Evolutionary conservation across 2,329 filamentous ascomycete genomes (phyloP), one percentile per base, ranked within the genome.

Genomic region (Alternaria burnsii): DNA sequence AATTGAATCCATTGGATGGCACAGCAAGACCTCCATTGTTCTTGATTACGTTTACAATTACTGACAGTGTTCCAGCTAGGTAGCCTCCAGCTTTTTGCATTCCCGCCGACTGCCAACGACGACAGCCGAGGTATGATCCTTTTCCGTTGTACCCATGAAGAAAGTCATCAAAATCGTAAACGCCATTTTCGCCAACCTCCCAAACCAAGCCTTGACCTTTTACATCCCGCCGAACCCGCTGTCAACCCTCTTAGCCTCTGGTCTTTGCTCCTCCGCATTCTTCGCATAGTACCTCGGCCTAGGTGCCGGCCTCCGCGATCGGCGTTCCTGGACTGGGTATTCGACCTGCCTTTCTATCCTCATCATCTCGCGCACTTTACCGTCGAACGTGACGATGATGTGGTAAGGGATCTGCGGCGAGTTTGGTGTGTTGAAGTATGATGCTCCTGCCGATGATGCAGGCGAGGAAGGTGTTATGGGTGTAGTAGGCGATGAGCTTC

Each of bases 351-450:
- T 66, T 24, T 56, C 53, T 67, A 71, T 72, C 55, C 66, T 58
- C 18, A 71, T 58, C 61, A 72, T 66, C 48, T 72, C 69, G 42
- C 70, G 62, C 36, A 70, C 68, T 50, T 71, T 69, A n/a, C 70
- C 70, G 26, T 72, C 66, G 28, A 72, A 72, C 0, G 70, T 72
- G 11, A 72, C 70, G 52, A 72, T 69, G 52, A 72, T 72, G 26
- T 71, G 70, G 10, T 69, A 60, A 11, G 70, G 70, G 10, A 72
- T 44, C n/a, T 61, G 67, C 12, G 70, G 70, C 18, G 56, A 59
- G 24, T 53, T 52, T 20, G 56, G 55, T 5, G 57, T 61, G 22
- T 44, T 34, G 18, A 63, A 59, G 58, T 54, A 47, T 11, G 53
- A 59, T 18, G 36, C 42, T 3, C 44, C 32, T 20, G 46, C 30